phyloP scores from a whole-genome alignment of 2,329 filamentous ascomycete species.

The Alternaria novae-zelandiae region DNA sequence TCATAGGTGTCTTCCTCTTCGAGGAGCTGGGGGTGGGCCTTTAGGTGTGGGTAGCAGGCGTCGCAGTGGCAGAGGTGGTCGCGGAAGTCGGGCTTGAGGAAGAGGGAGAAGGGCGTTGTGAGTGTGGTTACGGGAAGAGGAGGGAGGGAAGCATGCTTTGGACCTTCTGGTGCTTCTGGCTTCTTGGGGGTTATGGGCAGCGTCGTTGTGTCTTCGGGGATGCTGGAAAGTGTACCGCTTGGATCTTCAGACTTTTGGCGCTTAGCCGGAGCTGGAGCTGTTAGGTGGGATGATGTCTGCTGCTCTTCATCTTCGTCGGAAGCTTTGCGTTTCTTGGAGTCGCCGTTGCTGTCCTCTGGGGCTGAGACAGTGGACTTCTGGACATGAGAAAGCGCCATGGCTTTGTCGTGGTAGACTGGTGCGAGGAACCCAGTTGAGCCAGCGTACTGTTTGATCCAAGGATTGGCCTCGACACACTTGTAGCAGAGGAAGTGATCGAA shows the following conservation, averaged over 20 bases:
- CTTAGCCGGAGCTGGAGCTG: slow-evolving; percentile 32
- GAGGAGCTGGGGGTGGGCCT: slow-evolving; percentile 77
- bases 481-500: slow-evolving; percentile 94
- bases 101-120: slow-evolving; percentile 74
- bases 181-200: slow-evolving; percentile 40
- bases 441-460: slow-evolving; percentile 92
- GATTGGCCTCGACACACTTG: slow-evolving; percentile 85
- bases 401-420: slow-evolving; percentile 65
- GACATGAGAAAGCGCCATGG: slow-evolving; percentile 19
- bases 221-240: slow-evolving; percentile 43
- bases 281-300: slow-evolving; percentile 16
- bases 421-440: slow-evolving; percentile 79
- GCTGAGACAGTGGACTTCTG: slow-evolving; percentile 4
- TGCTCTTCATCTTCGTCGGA: slow-evolving; percentile 47
- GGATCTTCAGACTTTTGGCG: slow-evolving; percentile 47
- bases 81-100: slow-evolving; percentile 81
- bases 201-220: slow-evolving; percentile 31
- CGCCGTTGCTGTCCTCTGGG: slow-evolving; percentile 28
- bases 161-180: slow-evolving; percentile 44
- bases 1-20: slow-evolving; percentile 96
- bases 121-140: slow-evolving; percentile 59
- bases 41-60: slow-evolving; percentile 77
- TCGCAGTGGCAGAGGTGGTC: slow-evolving; percentile 81
- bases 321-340: slow-evolving; percentile 56
- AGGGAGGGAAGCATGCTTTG: slow-evolving; percentile 69